phyloP scores from a whole-genome alignment of 441 rosid genomes.

The Pelargonium cotyledonis region DNA sequence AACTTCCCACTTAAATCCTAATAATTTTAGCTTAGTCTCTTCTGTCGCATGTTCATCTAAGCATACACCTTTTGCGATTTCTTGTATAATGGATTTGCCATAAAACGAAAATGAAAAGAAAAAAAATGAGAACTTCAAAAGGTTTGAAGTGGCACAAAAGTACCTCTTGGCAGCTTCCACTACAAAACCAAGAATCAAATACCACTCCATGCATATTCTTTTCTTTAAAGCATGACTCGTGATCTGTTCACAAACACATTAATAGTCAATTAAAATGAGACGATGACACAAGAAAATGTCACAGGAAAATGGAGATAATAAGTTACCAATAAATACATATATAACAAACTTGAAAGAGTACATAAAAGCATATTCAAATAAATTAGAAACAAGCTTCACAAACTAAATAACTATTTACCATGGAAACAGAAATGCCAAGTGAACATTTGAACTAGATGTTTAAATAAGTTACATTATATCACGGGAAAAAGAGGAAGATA shows the following conservation, averaged over 20 bases:
- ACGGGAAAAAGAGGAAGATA: too few relatives aligned
- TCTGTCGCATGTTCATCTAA: neutral
- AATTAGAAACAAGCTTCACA: neutral
- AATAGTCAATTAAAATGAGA: neutral
- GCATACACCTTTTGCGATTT: too few relatives aligned
- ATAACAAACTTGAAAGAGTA: constrained; percentile 1
- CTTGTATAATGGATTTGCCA: neutral
- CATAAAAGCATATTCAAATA: neutral
- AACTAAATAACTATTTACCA: neutral
- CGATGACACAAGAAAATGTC: neutral
- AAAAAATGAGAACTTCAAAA: neutral
- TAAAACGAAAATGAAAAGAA: neutral
- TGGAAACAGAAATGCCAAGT: neutral
- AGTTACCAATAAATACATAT: neutral
- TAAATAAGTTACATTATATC: neutral
- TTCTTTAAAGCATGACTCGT: constrained; percentile 6
- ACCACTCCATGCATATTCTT: constrained; percentile 1
- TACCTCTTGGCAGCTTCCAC: constrained; percentile 10
- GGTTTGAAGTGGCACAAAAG: neutral
- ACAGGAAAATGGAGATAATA: neutral
- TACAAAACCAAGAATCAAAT: constrained; percentile 8
- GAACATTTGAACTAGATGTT: neutral
- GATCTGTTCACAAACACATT: neutral
- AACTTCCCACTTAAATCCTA: neutral
- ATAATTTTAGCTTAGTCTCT: neutral